phyloP scores from a whole-genome alignment of 148 eudicot genomes.

The Linanthus parryae region DNA sequence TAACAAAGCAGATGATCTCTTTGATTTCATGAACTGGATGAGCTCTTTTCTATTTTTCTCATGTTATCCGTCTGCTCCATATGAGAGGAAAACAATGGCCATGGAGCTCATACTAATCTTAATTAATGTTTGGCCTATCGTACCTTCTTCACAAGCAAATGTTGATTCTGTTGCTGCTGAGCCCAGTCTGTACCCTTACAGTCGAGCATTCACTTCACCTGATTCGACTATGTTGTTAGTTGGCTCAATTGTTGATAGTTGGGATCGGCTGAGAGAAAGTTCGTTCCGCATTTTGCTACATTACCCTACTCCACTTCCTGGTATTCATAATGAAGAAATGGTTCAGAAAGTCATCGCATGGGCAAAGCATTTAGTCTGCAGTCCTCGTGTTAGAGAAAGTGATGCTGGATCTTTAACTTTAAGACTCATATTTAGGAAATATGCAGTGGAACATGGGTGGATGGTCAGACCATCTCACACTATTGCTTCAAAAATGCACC shows the following conservation, averaged over 20 bases:
- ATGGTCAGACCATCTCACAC: constrained; percentile 43
- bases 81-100: constrained; percentile 95
- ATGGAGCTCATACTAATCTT: constrained; percentile 87
- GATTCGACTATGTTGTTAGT: constrained; percentile 82
- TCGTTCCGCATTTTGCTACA: constrained; percentile 68
- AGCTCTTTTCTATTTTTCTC: constrained; percentile 85
- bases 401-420: constrained; percentile 96
- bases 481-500: constrained; percentile 30
- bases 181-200: constrained; percentile 48
- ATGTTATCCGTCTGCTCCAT: constrained; percentile 98
- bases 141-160: constrained; percentile 36
- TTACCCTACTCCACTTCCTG: constrained; percentile 92
- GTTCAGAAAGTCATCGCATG: constrained; percentile 58
- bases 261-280: constrained; percentile 92
- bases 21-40: constrained; percentile 79
- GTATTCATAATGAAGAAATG: constrained; percentile 47
- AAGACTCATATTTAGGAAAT: constrained; percentile 80
- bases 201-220: constrained; percentile 60
- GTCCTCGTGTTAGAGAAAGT: constrained; percentile 99
- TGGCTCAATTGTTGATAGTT: constrained; percentile 93
- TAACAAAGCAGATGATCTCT: constrained; percentile 62
- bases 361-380: constrained; percentile 83
- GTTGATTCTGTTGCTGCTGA: constrained; percentile 28
- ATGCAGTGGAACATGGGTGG: constrained; percentile 82
- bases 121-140: constrained; percentile 75